Evolutionary conservation across 2,329 filamentous ascomycete species (phyloP).

Genomic region (Diaporthe nobilis): DNA sequence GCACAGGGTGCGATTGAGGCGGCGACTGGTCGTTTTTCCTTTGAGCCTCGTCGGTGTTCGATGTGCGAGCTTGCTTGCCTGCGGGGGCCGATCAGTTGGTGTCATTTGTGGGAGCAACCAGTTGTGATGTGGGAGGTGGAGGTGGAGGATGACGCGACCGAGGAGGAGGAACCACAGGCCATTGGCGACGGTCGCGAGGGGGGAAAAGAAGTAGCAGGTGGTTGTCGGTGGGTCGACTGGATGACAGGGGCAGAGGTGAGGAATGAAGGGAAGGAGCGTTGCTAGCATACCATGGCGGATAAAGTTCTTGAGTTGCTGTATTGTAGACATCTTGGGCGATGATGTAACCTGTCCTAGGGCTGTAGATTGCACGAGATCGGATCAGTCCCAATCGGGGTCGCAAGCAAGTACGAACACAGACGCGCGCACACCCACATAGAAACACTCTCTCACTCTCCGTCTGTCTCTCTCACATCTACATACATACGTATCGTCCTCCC

Average conservation of each 20-base stretch:
- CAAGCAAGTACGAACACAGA: neutral
- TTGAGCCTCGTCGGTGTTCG: conserved; percentile 65
- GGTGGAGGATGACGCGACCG: neutral
- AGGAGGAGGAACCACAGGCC: neutral
- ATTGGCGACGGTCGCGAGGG: neutral
- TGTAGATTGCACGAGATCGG: conserved; percentile 17
- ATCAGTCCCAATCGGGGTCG: conserved; percentile 17
- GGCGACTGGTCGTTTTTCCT: conserved; percentile 67
- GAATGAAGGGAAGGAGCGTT: conserved; percentile 44
- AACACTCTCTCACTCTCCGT: neutral
- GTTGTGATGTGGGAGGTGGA: neutral
- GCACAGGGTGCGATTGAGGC: conserved; percentile 68
- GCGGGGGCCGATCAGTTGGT: conserved; percentile 49
- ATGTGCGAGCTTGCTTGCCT: conserved; percentile 90
- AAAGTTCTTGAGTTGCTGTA: conserved; percentile 98
- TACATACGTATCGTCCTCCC: neutral
- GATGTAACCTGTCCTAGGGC: conserved; percentile 31
- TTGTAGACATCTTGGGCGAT: conserved; percentile 71
- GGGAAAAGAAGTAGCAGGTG: neutral
- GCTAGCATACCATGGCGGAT: conserved; percentile 88
- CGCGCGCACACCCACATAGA: neutral
- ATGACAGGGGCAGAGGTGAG: neutral
- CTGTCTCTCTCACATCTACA: neutral
- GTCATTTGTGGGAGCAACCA: neutral
- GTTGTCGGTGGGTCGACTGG: neutral